Percentiles rank a stretch among this genome's conserved stretches.
phyloP scores from a whole-genome alignment of 2,329 filamentous ascomycete species.

The Penicillium expansum region DNA sequence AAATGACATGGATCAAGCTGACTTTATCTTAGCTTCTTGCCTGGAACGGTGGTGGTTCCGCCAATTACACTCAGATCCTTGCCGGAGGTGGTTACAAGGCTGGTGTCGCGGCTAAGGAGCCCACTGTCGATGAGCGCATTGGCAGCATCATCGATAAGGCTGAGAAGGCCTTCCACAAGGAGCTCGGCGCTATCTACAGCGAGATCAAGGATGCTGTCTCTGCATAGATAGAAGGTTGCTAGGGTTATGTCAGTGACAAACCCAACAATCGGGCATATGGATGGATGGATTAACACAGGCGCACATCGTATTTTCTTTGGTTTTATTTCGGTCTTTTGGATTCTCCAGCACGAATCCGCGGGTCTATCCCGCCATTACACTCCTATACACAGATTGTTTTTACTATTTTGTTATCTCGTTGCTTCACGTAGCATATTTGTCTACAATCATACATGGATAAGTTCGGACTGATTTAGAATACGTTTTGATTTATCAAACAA shows the following conservation, averaged over 20 bases:
- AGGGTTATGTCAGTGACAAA: slow-evolving; percentile 22
- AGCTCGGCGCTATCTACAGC: slow-evolving; percentile 50
- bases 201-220: slow-evolving; percentile 42
- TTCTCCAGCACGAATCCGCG: slow-evolving; percentile 13
- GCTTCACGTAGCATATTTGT: slow-evolving; percentile 30
- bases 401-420: slow-evolving; percentile 19
- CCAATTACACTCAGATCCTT: slow-evolving; percentile 85
- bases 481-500: background rate
- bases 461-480: slow-evolving; percentile 26
- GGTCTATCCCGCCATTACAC: slow-evolving; percentile 20
- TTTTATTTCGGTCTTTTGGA: slow-evolving; percentile 18
- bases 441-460: slow-evolving; percentile 21
- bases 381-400: slow-evolving; percentile 24
- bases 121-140: slow-evolving; percentile 35
- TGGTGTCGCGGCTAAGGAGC: slow-evolving; percentile 26
- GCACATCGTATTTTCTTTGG: slow-evolving; percentile 26
- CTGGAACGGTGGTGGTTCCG: slow-evolving; percentile 96
- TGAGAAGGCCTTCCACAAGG: slow-evolving; percentile 43
- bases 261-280: slow-evolving; percentile 21
- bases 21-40: slow-evolving; percentile 65
- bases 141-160: slow-evolving; percentile 48
- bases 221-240: slow-evolving; percentile 40
- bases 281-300: slow-evolving; percentile 31
- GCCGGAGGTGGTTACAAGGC: slow-evolving; percentile 68
- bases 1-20: slow-evolving; percentile 17